phyloP scores from a whole-genome alignment of 2,329 filamentous ascomycete species.

The Colletotrichum filicis region DNA sequence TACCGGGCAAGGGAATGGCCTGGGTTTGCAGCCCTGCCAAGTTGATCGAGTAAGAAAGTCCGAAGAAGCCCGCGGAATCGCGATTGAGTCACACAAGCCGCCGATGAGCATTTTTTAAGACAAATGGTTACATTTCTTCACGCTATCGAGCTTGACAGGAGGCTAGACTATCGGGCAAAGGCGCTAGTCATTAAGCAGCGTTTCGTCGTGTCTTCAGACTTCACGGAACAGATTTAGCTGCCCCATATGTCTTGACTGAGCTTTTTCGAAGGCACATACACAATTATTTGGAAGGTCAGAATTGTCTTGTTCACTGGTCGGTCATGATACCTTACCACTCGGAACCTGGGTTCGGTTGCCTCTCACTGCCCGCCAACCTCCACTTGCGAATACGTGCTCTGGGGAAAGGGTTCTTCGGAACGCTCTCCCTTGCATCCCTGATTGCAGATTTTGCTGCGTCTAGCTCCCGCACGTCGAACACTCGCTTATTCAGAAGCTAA shows the following conservation, averaged over 20 bases:
- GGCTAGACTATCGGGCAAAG: background rate
- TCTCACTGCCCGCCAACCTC: background rate
- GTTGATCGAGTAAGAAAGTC: background rate
- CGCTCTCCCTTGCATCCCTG: background rate
- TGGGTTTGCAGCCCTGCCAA: background rate
- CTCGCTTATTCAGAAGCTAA: background rate
- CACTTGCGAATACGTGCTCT: background rate
- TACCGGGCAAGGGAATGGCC: background rate
- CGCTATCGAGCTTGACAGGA: constrained; percentile 7
- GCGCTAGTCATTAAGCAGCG: background rate
- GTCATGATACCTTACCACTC: background rate
- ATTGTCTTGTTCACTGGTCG: background rate
- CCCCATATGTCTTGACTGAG: background rate
- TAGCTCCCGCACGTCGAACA: background rate
- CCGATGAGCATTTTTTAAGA: background rate
- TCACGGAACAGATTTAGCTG: background rate
- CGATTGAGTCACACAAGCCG: background rate
- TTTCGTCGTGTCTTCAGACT: background rate
- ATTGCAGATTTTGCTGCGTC: no score
- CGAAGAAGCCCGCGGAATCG: background rate
- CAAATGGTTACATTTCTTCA: constrained; percentile 3
- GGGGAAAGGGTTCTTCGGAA: background rate
- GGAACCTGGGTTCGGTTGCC: background rate
- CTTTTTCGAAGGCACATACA: background rate
- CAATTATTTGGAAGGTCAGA: background rate